A percentile compares a stretch with the other conserved stretches of the same genome.
These are phyloP conservation scores for Pichia terricola DNA, from an alignment of 1,139 yeast species.

Conservation along the genomic window DNA sequence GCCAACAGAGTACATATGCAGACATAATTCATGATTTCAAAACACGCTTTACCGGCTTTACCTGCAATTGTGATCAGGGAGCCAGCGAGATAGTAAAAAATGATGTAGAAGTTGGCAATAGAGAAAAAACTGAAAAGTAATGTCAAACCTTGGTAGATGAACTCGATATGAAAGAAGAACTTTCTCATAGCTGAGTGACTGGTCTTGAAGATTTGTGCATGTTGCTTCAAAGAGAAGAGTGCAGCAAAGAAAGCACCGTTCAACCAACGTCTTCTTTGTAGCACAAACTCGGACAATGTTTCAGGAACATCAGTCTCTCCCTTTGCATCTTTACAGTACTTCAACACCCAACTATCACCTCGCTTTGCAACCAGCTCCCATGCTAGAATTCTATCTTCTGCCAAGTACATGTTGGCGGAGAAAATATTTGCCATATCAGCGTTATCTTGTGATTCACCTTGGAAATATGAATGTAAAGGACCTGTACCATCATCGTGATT, in stretches of 20 bases:
- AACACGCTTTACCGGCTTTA: conserved; percentile 68
- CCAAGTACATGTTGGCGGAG: conserved; percentile 93
- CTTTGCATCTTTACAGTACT: conserved; percentile 84
- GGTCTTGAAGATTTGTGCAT: conserved; percentile 74
- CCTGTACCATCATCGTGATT: conserved; percentile 90
- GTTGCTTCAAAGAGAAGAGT: conserved; percentile 72
- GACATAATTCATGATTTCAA: conserved; percentile 74
- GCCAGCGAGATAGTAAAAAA: conserved; percentile 90
- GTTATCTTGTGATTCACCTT: conserved; percentile 55
- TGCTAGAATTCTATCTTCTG: conserved; percentile 93
- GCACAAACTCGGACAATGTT: conserved; percentile 75
- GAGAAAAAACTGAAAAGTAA: conserved; percentile 83
- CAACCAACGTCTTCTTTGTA: conserved; percentile 96
- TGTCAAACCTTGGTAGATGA: conserved; percentile 67
- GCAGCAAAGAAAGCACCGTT: conserved; percentile 98
- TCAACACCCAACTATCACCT: conserved; percentile 83
- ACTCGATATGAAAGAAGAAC: conserved; percentile 72
- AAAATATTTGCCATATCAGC: conserved; percentile 63
- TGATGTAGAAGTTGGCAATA: conserved; percentile 73
- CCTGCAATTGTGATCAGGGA: conserved; percentile 59
- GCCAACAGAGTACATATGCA: conserved; percentile 74
- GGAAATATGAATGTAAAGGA: conserved; percentile 78
- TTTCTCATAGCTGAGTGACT: conserved; percentile 74
- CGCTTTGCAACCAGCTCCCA: conserved; percentile 94
- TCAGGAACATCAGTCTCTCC: conserved; percentile 99